These are phyloP conservation scores for Crepidotus variabilis DNA, from an alignment of 768 basidiomycete species.

Conservation along the genomic window DNA sequence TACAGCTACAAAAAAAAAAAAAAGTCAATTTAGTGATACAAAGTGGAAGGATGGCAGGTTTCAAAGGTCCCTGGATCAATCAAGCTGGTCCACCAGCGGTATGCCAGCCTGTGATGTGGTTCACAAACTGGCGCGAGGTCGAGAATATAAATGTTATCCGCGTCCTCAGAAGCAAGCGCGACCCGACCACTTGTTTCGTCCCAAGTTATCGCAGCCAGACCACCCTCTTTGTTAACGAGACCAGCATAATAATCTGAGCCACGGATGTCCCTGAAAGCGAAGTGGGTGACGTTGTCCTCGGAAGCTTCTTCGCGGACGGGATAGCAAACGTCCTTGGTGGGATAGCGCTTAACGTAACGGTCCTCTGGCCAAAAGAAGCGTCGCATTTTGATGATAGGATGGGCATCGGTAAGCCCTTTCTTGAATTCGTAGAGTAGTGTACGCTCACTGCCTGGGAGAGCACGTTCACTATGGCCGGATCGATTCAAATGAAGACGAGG, in stretches of 20 bases:
- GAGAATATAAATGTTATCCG: slow-evolving; percentile 37
- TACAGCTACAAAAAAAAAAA: not conserved
- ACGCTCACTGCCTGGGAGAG: slow-evolving; percentile 41
- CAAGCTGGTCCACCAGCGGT: slow-evolving; percentile 12
- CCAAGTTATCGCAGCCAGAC: slow-evolving; percentile 52
- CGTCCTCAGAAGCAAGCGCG: slow-evolving; percentile 43
- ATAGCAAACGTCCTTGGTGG: slow-evolving; percentile 12
- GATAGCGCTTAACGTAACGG: slow-evolving; percentile 15
- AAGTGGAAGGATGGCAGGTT: not conserved
- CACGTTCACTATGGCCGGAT: slow-evolving; percentile 21
- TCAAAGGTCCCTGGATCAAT: not conserved
- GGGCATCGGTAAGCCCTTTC: slow-evolving; percentile 23
- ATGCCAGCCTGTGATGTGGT: slow-evolving; percentile 15
- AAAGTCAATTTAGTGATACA: not conserved
- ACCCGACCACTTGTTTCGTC: slow-evolving; percentile 64
- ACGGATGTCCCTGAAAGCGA: slow-evolving; percentile 15
- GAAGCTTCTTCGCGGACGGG: slow-evolving; percentile 12
- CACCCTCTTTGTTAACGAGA: slow-evolving; percentile 20
- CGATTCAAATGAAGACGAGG: slow-evolving; percentile 24
- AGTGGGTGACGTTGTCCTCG: slow-evolving; percentile 6
- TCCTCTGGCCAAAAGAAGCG: slow-evolving; percentile 33
- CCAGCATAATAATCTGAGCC: slow-evolving; percentile 10
- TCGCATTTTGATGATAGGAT: slow-evolving; percentile 30
- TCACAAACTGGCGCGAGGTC: slow-evolving; percentile 33
- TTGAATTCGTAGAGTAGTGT: slow-evolving; percentile 37